These are phyloP conservation scores for Lactarius quietus DNA, from an alignment of 768 basidiomycete genomes.

Conservation along the genomic window DNA sequence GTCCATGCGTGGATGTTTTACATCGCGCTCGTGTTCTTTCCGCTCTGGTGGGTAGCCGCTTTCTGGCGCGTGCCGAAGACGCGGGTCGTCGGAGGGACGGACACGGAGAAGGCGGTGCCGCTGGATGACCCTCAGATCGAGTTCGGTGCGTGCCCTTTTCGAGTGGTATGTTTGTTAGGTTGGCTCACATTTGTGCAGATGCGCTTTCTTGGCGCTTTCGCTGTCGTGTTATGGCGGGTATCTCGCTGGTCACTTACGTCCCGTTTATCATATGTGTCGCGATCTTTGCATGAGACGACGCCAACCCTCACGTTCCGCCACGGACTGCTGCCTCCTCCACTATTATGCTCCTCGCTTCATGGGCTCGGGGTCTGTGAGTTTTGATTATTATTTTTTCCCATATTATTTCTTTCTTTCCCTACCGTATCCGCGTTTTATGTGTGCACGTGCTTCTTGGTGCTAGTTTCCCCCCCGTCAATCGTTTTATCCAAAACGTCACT, in stretches of 20 bases:
- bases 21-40: conserved; percentile 56
- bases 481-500: neutral
- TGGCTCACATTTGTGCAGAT: conserved; percentile 42
- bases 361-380: conserved; percentile 13
- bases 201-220: conserved; percentile 70
- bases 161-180: neutral
- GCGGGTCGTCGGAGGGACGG: conserved; percentile 53
- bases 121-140: conserved; percentile 80
- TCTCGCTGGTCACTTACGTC: conserved; percentile 71
- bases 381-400: neutral
- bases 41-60: conserved; percentile 65
- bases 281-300: conserved; percentile 45
- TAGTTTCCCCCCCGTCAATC: neutral
- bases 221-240: conserved; percentile 65
- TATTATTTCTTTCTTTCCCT: neutral
- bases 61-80: conserved; percentile 58
- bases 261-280: conserved; percentile 75
- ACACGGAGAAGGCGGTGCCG: conserved; percentile 63
- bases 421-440: conserved; percentile 1
- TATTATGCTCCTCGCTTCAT: neutral
- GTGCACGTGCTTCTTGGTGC: conserved; percentile 4
- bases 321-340: no score
- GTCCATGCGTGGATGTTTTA: conserved; percentile 78
- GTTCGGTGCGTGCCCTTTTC: conserved; percentile 47
- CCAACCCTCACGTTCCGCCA: no score